Base-by-base conservation (phyloP, 352 stramenopile genomes). In the Phytophthora capsici region DNA sequence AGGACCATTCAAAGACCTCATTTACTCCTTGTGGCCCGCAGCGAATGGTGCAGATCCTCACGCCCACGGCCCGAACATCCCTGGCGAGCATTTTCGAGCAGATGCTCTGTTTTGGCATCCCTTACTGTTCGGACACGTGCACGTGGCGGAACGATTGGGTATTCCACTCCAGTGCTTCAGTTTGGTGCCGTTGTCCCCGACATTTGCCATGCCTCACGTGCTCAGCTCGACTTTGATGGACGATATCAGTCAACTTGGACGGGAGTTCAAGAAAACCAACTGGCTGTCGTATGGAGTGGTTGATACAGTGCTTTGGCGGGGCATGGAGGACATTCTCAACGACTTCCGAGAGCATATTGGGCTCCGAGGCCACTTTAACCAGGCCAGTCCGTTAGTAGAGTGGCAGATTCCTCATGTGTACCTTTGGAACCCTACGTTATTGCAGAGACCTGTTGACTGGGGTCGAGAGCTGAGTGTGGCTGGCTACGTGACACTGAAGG, bases 371-470 rank as follows among this genome's bases (percentile, higher is more conserved):
- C 65, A 52, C 23, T 71, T 47, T 9, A 75, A 76, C 4, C 58
- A 73, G 26, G 22, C 63, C 3, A 80, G 63, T 43, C 73, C 66
- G n/a, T 37, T 81, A 12, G 62, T 68, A 7, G 71, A 80, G 17
- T 86, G 77, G 77, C 47, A 55, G 9, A 79, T 82, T 20, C 77
- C 77, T 0, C 68, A 82, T 49, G 70, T 73, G 17, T 86, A 86
- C 26, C 44, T 81, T 8, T 84, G 75, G 75, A 83, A 80, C 26
- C 62, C 72, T 1, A 25, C 44, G 1, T 22, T 86, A 3, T 43
- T 86, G 30, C 43, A 57, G 13, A 75, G 71, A 25, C 73, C 71
- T 2, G 44, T 77, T 20, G 77, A 86, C 53, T 86, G 77, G 77
- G 66, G 73, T 4, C 62, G 22, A 32, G 77, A 86, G 28, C 51